A percentile compares a stretch with the other conserved stretches of the same genome.
Evolutionary conservation across 2,329 filamentous ascomycete species (phyloP).

Genomic region (Stylonectria norvegica): DNA sequence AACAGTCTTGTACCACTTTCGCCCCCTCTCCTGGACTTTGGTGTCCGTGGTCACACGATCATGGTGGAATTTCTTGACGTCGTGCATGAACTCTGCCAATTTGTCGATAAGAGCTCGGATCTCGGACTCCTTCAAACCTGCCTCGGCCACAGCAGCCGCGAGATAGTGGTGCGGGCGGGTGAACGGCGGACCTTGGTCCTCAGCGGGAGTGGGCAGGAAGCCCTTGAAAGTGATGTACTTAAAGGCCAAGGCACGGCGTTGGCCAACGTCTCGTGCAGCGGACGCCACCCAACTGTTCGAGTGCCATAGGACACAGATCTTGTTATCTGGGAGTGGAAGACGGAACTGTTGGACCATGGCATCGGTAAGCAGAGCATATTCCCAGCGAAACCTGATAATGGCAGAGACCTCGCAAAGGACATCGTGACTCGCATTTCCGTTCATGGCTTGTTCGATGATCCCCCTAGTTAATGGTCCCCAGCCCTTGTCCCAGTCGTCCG

Average conservation of each 20-base stretch:
- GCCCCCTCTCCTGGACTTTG: not conserved
- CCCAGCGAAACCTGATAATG: slow-evolving; percentile 1
- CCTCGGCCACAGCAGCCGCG: not conserved
- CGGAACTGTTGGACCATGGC: not conserved
- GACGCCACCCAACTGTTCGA: slow-evolving; percentile 2
- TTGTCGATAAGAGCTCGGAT: not conserved
- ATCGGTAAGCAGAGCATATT: not conserved
- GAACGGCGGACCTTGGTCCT: not conserved
- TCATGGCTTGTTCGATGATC: not conserved
- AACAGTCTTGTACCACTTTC: not conserved
- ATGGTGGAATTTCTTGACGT: not conserved
- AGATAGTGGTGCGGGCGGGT: not conserved
- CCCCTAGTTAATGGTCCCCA: not conserved
- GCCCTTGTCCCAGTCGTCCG: not conserved
- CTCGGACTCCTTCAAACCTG: not conserved
- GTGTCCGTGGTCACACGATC: not conserved
- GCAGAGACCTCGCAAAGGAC: not conserved
- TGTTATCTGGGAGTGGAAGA: not conserved
- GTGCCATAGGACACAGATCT: slow-evolving; percentile 2
- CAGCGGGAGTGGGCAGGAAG: not conserved
- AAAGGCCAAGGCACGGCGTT: not conserved
- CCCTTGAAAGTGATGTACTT: not conserved
- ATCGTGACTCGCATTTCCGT: not conserved
- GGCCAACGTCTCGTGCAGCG: not conserved
- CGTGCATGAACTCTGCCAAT: not conserved